These are phyloP conservation scores for Schizopora paradoxa DNA, from an alignment of 1,284 basidiomycete species.

Conservation along the genomic window DNA sequence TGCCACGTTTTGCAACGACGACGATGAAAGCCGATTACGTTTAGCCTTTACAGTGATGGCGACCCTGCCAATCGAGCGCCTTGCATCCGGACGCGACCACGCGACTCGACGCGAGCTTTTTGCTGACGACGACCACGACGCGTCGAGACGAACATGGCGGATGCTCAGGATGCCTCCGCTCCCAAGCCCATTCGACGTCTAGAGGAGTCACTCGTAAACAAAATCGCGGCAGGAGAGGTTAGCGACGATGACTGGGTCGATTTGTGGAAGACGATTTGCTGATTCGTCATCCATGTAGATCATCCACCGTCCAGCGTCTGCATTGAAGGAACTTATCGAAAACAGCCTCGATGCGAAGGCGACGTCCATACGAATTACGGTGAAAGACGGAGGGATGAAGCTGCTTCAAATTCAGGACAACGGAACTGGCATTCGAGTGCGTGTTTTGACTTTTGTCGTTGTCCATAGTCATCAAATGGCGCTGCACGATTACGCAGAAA, in stretches of 20 bases:
- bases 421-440: conserved; percentile 86
- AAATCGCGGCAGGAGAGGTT: conserved; percentile 81
- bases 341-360: conserved; percentile 92
- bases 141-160: too few species aligned
- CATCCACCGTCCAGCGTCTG: conserved; percentile 93
- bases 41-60: too few species aligned
- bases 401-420: conserved; percentile 96
- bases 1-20: too few species aligned
- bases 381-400: conserved; percentile 96
- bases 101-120: too few species aligned
- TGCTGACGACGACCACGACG: too few species aligned
- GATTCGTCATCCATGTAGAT: conserved; percentile 50
- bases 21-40: too few species aligned
- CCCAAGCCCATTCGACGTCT: conserved; percentile 62
- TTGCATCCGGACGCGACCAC: too few species aligned
- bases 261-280: background rate
- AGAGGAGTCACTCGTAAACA: conserved; percentile 71
- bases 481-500: conserved; percentile 34
- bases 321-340: conserved; percentile 94
- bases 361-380: conserved; percentile 80
- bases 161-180: conserved; percentile 17
- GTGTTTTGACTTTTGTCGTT: conserved; percentile 20
- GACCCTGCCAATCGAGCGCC: too few species aligned
- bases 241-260: conserved; percentile 15
- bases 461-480: background rate